Percentiles rank a stretch among this genome's conserved stretches.
These are phyloP conservation scores for Fistulifera pelliculosa DNA, from an alignment of 108 stramenopile species.

Conservation along the genomic window DNA sequence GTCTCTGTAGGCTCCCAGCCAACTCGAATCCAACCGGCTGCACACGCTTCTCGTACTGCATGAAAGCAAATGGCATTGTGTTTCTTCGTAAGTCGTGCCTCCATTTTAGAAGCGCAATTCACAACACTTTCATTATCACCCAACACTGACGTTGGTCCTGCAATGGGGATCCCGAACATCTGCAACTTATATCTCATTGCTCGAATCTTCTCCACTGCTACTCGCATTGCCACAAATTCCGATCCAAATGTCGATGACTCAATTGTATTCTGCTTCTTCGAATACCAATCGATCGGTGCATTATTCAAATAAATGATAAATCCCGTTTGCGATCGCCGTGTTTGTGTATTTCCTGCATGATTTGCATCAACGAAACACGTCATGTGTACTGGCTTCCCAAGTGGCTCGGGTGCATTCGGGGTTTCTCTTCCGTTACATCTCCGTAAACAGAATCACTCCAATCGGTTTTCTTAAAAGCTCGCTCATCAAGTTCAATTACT, in stretches of 20 bases:
- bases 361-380: slow-evolving; percentile 23
- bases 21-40: slow-evolving; percentile 22
- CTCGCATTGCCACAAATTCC: slow-evolving; percentile 26
- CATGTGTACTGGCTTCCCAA: slow-evolving; percentile 17
- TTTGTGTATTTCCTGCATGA: slow-evolving; percentile 29
- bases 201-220: slow-evolving; percentile 16
- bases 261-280: slow-evolving; percentile 31
- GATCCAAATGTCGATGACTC: slow-evolving; percentile 32
- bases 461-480: slow-evolving; percentile 5
- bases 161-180: slow-evolving; percentile 22
- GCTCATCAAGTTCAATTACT: slow-evolving; percentile 8
- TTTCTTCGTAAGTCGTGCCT: slow-evolving; percentile 30
- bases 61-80: slow-evolving; percentile 34
- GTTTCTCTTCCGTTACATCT: slow-evolving; percentile 11
- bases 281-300: slow-evolving; percentile 19
- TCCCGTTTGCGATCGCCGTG: slow-evolving; percentile 28
- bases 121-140: slow-evolving; percentile 30
- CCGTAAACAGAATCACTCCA: slow-evolving; percentile 11
- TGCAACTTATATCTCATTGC: slow-evolving; percentile 25
- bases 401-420: slow-evolving; percentile 16
- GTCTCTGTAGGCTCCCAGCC: slow-evolving; percentile 17
- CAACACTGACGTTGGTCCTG: slow-evolving; percentile 18
- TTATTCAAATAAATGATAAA: slow-evolving; percentile 27
- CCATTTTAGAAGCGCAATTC: slow-evolving; percentile 18
- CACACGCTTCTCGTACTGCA: slow-evolving; percentile 21